phyloP scores from a whole-genome alignment of 2,329 filamentous ascomycete genomes.

The Venturia nashicola region DNA sequence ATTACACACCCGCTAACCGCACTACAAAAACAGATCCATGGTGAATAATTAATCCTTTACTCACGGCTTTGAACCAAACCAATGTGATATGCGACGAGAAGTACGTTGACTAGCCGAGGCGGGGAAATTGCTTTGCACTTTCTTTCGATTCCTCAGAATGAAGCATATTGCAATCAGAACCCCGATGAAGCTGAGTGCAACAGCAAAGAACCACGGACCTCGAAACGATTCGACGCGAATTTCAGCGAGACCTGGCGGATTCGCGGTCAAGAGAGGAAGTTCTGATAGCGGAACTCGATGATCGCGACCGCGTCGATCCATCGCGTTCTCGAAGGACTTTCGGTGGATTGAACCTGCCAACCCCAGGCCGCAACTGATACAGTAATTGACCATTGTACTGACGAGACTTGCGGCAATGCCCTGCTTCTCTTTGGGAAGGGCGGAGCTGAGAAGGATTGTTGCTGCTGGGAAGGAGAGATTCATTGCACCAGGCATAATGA shows the following conservation, averaged over 20 bases:
- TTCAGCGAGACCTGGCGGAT: neutral
- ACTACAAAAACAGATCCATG: neutral
- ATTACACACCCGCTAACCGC: neutral
- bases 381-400: slow-evolving; percentile 56
- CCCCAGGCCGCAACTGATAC: slow-evolving; percentile 52
- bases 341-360: slow-evolving; percentile 37
- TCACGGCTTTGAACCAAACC: neutral
- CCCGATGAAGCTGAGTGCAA: neutral
- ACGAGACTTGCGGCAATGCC: slow-evolving; percentile 45
- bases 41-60: too few relatives aligned
- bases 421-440: slow-evolving; percentile 33
- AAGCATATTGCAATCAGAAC: neutral
- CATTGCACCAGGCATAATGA: slow-evolving; percentile 51
- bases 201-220: slow-evolving; percentile 6
- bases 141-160: slow-evolving; percentile 1
- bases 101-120: neutral
- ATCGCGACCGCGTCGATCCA: neutral
- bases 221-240: slow-evolving; percentile 3
- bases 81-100: neutral
- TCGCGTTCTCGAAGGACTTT: neutral
- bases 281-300: neutral
- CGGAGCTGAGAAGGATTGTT: slow-evolving; percentile 47
- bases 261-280: neutral
- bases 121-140: neutral
- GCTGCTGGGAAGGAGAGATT: slow-evolving; percentile 55